phyloP scores from a whole-genome alignment of 2,329 filamentous ascomycete species.

The Fusarium stilboides region DNA sequence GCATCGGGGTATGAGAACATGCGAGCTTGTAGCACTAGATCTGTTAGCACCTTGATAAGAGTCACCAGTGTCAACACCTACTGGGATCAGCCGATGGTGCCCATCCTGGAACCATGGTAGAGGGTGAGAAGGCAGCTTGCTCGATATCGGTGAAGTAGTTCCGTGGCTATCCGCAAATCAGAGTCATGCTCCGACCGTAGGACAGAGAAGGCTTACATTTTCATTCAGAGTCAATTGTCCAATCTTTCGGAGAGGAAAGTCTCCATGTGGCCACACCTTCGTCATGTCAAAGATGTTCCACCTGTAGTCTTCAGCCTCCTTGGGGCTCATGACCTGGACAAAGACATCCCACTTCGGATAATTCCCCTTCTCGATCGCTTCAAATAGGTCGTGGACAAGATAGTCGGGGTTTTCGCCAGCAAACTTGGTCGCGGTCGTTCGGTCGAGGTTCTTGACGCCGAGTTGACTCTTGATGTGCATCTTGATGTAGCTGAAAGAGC shows the following conservation, averaged over 20 bases:
- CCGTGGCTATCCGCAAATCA: conserved; percentile 43
- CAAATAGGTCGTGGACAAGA: conserved; percentile 75
- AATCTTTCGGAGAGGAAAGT: conserved; percentile 75
- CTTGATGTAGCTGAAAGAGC: conserved; percentile 76
- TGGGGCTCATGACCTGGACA: conserved; percentile 75
- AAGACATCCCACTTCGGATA: conserved; percentile 75
- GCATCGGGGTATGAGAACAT: conserved; percentile 75
- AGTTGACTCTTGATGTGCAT: conserved; percentile 73
- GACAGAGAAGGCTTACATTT: conserved; percentile 57
- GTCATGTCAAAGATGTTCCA: conserved; percentile 81
- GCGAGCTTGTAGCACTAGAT: conserved; percentile 68
- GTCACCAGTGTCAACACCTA: neutral
- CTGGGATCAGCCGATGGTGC: conserved; percentile 69
- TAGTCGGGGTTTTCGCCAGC: conserved; percentile 73
- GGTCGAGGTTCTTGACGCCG: conserved; percentile 45
- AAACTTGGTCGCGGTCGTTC: conserved; percentile 68
- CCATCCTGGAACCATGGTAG: conserved; percentile 75
- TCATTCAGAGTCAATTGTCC: conserved; percentile 78
- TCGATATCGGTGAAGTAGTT: conserved; percentile 77
- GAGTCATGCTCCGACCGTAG: neutral
- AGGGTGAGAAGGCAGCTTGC: conserved; percentile 77
- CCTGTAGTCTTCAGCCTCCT: conserved; percentile 73
- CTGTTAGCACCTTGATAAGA: no score
- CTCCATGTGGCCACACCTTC: conserved; percentile 79
- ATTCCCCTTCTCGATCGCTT: conserved; percentile 73